Conservation (phyloP, 148 eudicot species). For the Camellia sinensis region DNA sequence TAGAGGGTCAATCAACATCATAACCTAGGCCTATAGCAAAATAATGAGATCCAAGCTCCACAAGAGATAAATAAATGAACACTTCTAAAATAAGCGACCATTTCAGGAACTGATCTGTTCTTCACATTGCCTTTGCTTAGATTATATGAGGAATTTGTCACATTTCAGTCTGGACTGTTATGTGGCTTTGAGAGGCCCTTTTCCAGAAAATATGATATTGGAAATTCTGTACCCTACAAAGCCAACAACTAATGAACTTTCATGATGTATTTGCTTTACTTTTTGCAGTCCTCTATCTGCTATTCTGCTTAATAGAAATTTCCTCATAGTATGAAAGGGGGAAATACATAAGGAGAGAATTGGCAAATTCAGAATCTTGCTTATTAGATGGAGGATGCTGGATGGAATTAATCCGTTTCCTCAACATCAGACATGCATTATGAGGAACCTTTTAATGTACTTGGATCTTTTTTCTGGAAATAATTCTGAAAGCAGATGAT, state of each 20-base stretch:
- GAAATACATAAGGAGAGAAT: not conserved
- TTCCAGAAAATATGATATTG: not conserved
- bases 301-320: not conserved
- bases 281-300: not conserved
- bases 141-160: not conserved
- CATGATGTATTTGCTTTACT: not conserved
- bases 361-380: not conserved
- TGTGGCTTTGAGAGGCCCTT: not conserved
- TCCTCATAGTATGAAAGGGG: not conserved
- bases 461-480: not conserved
- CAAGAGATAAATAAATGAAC: not conserved
- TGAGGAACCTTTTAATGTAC: constrained; percentile 1
- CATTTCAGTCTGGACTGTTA: not conserved
- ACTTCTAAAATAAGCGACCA: not conserved
- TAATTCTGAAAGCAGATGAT: not conserved
- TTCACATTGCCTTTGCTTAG: not conserved
- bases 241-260: not conserved
- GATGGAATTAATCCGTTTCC: not conserved
- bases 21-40: not conserved
- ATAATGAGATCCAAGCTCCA: constrained; percentile 1
- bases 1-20: not conserved
- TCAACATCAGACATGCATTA: not conserved
- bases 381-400: not conserved
- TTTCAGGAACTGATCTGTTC: not conserved
- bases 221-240: not conserved